Evolutionary conservation across 1,284 basidiomycete genomes (phyloP), one percentile per base, ranked within the genome.

Genomic region (Fomitopsis betulina): DNA sequence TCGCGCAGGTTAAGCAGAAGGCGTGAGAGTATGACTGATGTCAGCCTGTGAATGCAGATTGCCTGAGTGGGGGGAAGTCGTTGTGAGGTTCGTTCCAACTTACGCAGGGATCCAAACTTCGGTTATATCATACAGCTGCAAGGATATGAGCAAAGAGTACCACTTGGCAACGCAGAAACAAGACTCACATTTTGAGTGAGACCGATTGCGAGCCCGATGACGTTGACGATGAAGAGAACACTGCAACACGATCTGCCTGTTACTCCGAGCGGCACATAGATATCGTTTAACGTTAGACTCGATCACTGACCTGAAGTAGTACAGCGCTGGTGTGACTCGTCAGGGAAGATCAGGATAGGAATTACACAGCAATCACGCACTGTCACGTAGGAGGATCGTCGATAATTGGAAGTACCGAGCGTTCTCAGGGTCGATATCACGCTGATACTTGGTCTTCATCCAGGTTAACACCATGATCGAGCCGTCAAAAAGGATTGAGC

Each of bases 381-480:
- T 42, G n/a, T 42, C 40, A 9, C 40, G 15, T 19, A 42, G 40
- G 8, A 42, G n/a, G n/a, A 42, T 42, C 8, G 40, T 19, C 40
- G 40, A 42, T 19, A 42, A 9, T 9, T 9, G 19, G 17, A 9
- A 42, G 21, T 42, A 7, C n/a, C 19, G 8, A 9, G 40, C 19
- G 17, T 9, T 19, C 8, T 9, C 17, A 5, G 40, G 17, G n/a
- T 13, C 8, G 4, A 42, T 17, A n/a, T n/a, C n/a, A 19, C 59
- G 43, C 9, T 42, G 50, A 23, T 58, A 59, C 27, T 30, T 30
- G 39, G 62, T 63, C 60, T 63, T 63, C 27, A 57, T 23, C 62
- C 62, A 65, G 17, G 63, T 65, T 5, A 65, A 35, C 9, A 57
- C 53, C 17, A 63, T 58, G 12, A 65, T 62, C 9, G 63, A 19